Percentiles rank a stretch among this genome's conserved stretches.
These are phyloP conservation scores for Yamadazyma taylorii DNA, from an alignment of 1,139 yeast genomes.

Conservation along the genomic window DNA sequence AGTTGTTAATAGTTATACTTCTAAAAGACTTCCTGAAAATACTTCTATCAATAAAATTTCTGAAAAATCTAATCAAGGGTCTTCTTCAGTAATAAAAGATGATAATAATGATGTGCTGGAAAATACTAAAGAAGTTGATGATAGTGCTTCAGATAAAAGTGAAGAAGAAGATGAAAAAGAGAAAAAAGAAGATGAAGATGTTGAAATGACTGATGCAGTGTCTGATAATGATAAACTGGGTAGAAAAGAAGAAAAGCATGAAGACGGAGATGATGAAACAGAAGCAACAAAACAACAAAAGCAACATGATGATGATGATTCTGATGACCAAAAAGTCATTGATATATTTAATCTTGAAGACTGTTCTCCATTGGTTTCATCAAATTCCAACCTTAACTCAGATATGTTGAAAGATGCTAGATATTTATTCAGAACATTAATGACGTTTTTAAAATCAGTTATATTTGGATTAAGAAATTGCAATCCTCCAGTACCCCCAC, in stretches of 20 bases:
- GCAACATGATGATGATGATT: slow-evolving; percentile 12
- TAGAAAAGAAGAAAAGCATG: slow-evolving; percentile 13
- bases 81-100: slow-evolving; percentile 5
- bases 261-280: no score
- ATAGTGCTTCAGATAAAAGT: slow-evolving; percentile 7
- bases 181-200: slow-evolving; percentile 20
- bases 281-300: no score
- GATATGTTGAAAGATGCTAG: slow-evolving; percentile 87
- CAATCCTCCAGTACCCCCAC: slow-evolving; percentile 78
- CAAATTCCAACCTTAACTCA: slow-evolving; percentile 36
- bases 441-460: slow-evolving; percentile 88
- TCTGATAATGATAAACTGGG: slow-evolving; percentile 20
- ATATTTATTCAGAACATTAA: slow-evolving; percentile 79
- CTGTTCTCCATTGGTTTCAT: slow-evolving; percentile 38
- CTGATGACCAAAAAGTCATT: slow-evolving; percentile 28
- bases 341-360: slow-evolving; percentile 42
- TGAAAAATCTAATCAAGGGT: slow-evolving; percentile 11
- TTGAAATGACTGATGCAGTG: slow-evolving; percentile 15
- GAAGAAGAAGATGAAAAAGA: slow-evolving; percentile 20
- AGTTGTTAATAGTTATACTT: slow-evolving; percentile 42
- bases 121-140: slow-evolving; percentile 13
- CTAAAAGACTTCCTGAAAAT: slow-evolving; percentile 19
- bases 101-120: slow-evolving; percentile 9
- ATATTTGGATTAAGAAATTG: slow-evolving; percentile 88
- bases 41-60: not conserved